Base-by-base conservation (phyloP, 2,329 filamentous ascomycete genomes). In the Ophiosphaerella narmari region DNA sequence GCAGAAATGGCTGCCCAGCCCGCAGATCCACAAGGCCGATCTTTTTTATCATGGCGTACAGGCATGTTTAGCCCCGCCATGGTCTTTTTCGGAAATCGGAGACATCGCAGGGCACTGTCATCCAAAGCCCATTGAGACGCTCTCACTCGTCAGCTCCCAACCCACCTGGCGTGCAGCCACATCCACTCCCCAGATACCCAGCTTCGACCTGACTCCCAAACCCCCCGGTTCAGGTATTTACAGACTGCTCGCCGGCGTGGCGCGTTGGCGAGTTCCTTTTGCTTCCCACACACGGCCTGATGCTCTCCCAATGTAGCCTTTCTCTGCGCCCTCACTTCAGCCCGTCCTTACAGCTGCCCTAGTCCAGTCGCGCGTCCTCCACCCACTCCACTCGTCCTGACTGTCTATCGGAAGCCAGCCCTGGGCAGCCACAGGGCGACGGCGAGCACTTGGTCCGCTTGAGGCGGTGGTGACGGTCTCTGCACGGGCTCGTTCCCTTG, bases 21-120 rank as follows among this genome's bases (percentile, higher is more conserved):
- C 62, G 68, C 59, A 66, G 67, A 72, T 73, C 68, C 60, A 68
- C 61, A 58, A 59, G 49, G 52, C 66, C 57, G 66, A 69, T 72
- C 72, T 69, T 68, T 68, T 66, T 71, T 67, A 71, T 67, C 57
- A 63, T 64, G 67, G 65, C 63, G 55, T 63, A 52, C 64, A 66
- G 60, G 62, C 63, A 59, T 60, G 53, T 54, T 52, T 62, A 56
- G 65, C 65, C 66, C 67, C 67, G 60, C 68, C 64, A 61, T 65
- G 50, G 57, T 58, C 55, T 60, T 54, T 29, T 58, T 72, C 65
- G 70, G 67, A 69, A 68, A 71, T 70, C 68, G 66, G 68, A 72
- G 62, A 60, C 53, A 66, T 67, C 57, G 57, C 60, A 58, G 58
- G 60, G 59, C 52, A 50, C 59, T 54, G 59, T 63, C 62, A 55